A percentile compares a stretch with the other conserved stretches of the same genome.
Evolutionary conservation across 2,329 filamentous ascomycete genomes (phyloP).

Genomic region (Proliferodiscus dingleyae): DNA sequence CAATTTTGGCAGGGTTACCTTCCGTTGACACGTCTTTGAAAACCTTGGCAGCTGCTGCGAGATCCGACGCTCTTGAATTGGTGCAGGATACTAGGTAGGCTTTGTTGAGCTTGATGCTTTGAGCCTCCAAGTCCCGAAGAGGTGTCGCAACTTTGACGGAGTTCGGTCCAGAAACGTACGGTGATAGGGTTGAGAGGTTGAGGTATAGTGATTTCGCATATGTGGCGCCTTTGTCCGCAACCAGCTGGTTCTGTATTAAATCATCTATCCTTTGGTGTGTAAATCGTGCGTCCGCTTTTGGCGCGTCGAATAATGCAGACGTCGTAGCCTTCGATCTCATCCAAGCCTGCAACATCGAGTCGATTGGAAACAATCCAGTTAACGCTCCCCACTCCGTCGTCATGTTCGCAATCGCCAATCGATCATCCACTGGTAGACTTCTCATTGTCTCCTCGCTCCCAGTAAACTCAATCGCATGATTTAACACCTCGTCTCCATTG

Average conservation of each 20-base stretch:
- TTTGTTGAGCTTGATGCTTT: slow-evolving; percentile 75
- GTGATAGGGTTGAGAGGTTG: slow-evolving; percentile 76
- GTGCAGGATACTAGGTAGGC: slow-evolving; percentile 90
- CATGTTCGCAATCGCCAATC: slow-evolving; percentile 76
- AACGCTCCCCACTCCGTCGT: slow-evolving; percentile 76
- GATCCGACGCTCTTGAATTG: slow-evolving; percentile 75
- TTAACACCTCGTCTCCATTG: slow-evolving; percentile 81
- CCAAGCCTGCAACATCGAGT: slow-evolving; percentile 67
- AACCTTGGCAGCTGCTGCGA: slow-evolving; percentile 76
- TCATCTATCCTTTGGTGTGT: slow-evolving; percentile 69
- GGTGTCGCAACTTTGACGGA: slow-evolving; percentile 85
- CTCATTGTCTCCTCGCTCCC: slow-evolving; percentile 73
- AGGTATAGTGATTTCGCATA: slow-evolving; percentile 84
- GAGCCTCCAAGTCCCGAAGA: slow-evolving; percentile 62
- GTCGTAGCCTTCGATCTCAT: slow-evolving; percentile 70
- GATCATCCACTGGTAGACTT: slow-evolving; percentile 66
- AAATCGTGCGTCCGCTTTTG: slow-evolving; percentile 51
- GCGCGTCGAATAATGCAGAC: slow-evolving; percentile 53
- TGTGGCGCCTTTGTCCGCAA: slow-evolving; percentile 68
- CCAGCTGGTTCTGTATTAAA: slow-evolving; percentile 60
- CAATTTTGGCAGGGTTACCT: slow-evolving; percentile 64
- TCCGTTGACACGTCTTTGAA: slow-evolving; percentile 69
- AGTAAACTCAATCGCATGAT: slow-evolving; percentile 84
- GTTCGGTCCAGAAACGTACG: slow-evolving; percentile 83
- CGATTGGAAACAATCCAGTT: slow-evolving; percentile 73